These are phyloP conservation scores for Aspergillus amoenus DNA, from an alignment of 2,329 filamentous ascomycete genomes.

Conservation along the genomic window DNA sequence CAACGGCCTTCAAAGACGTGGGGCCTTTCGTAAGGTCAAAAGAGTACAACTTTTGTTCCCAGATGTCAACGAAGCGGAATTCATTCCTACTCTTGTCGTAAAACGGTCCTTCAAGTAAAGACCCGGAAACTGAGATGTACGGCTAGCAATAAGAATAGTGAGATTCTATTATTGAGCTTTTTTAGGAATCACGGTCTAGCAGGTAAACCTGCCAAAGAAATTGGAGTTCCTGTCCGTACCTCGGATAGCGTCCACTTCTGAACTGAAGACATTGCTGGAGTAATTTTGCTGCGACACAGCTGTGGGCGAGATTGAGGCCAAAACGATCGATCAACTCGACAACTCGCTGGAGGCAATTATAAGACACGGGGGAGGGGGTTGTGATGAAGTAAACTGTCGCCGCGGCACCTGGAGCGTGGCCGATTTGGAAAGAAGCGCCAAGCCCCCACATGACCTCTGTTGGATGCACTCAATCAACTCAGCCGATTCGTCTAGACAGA, in stretches of 20 bases:
- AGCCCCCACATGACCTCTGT: slow-evolving; percentile 3
- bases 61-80: slow-evolving; percentile 65
- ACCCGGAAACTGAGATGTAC: slow-evolving; percentile 39
- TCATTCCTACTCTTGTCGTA: slow-evolving; percentile 40
- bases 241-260: slow-evolving; percentile 50
- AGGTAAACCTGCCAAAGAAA: neutral
- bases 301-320: neutral
- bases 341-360: neutral
- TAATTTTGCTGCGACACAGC: neutral
- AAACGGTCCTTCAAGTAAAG: slow-evolving; percentile 43
- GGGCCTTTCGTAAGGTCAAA: slow-evolving; percentile 66
- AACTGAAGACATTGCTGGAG: slow-evolving; percentile 32
- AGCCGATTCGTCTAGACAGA: neutral
- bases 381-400: neutral
- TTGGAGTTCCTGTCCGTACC: slow-evolving; percentile 25
- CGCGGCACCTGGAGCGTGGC: neutral
- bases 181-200: neutral
- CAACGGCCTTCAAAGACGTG: slow-evolving; percentile 56
- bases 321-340: neutral
- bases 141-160: slow-evolving; percentile 29
- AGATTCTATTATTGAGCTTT: slow-evolving; percentile 6
- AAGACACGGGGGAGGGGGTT: neutral
- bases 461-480: neutral
- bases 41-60: slow-evolving; percentile 70
- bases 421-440: slow-evolving; percentile 2